Conservation (phyloP, 148 eudicot genomes). For the Euryodendron excelsum region DNA sequence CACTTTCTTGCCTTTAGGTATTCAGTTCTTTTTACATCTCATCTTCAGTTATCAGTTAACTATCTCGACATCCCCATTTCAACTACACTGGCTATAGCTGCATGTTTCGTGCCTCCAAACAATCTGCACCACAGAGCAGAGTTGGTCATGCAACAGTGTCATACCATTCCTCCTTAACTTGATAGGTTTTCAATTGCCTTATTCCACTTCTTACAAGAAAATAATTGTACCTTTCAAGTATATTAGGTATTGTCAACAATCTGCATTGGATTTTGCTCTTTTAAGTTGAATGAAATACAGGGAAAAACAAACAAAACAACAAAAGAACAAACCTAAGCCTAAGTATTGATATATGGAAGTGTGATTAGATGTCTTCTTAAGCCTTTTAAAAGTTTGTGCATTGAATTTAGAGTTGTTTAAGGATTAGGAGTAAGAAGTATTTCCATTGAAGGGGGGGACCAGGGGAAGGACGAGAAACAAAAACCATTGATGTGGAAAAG, state of each 20-base stretch:
- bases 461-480: not conserved
- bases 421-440: not conserved
- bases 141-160: not conserved
- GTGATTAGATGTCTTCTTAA: not conserved
- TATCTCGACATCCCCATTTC: constrained; percentile 5
- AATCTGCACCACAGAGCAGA: not conserved
- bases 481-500: not conserved
- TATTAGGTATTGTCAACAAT: not conserved
- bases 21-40: not conserved
- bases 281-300: not conserved
- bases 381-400: not conserved
- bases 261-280: not conserved
- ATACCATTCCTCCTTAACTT: constrained; percentile 1
- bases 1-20: not conserved
- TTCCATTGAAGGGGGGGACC: not conserved
- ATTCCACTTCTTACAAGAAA: not conserved
- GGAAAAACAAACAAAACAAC: not conserved
- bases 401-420: not conserved
- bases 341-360: not conserved
- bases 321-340: not conserved
- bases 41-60: not conserved
- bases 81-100: not conserved
- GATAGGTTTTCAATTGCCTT: not conserved
- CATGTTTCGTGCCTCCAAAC: not conserved
- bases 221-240: not conserved